Conservation (phyloP, 495 filamentous ascomycete species). For the Podospora comata region DNA sequence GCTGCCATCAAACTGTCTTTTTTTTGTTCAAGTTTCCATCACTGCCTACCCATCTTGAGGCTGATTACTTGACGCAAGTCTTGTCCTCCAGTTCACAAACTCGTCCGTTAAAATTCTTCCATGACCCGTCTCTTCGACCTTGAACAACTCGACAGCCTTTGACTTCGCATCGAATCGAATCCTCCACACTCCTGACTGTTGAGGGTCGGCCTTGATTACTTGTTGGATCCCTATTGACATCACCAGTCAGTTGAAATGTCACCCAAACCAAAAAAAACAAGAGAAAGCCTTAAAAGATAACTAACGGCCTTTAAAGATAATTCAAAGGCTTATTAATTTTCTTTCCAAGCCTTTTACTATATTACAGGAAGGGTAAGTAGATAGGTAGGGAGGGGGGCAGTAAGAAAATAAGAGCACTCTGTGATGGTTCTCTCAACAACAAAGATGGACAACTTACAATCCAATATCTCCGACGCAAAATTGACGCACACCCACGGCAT, state of each 20-base stretch:
- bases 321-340: no score
- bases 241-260: neutral
- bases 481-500: slow-evolving; percentile 90
- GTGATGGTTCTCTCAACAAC: no score
- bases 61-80: slow-evolving; percentile 28
- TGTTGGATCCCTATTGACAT: slow-evolving; percentile 55
- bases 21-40: neutral
- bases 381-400: no score
- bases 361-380: no score
- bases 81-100: slow-evolving; percentile 72
- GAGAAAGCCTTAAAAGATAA: no score
- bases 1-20: no score
- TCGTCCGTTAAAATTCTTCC: slow-evolving; percentile 72
- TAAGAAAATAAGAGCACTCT: no score
- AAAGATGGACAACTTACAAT: slow-evolving; percentile 49
- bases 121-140: slow-evolving; percentile 67
- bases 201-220: slow-evolving; percentile 56
- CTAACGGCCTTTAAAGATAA: no score
- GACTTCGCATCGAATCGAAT: slow-evolving; percentile 61
- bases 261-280: neutral
- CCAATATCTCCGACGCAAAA: slow-evolving; percentile 72
- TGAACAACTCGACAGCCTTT: slow-evolving; percentile 64
- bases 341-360: no score
- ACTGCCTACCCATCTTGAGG: neutral
- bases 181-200: slow-evolving; percentile 64